Base-by-base conservation (phyloP, 2,329 filamentous ascomycete species). In the Colletotrichum gloeosporioides region DNA sequence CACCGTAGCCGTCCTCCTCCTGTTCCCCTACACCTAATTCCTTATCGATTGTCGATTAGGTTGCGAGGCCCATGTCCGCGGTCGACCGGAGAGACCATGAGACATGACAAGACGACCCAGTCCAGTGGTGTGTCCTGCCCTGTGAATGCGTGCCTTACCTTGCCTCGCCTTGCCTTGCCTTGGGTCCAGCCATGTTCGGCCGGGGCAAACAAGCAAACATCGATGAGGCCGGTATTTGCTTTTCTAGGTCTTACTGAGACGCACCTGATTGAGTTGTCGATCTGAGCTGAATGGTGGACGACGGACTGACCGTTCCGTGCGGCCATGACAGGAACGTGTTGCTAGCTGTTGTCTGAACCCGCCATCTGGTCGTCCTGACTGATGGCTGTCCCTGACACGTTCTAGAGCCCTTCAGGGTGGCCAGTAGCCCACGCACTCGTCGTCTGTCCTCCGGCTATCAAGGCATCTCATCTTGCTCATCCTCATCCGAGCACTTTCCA, bases 1-100 rank as follows among this genome's bases (percentile, higher is more conserved):
- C 65, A 76, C 70, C 65, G 70, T 66, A 74, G 73, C 61, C 62
- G 36, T 44, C 39, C 39, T 49, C 32, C 62, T 34, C 36, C 34
- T 64, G 62, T 34, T 64, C 22, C 22, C 31, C 36, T 44, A 32
- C 59, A 62, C 59, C 59, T 64, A 18, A 16, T 64, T 64, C 36
- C 32, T 44, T 39, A 25, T 64, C 34, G 31, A 22, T 32, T 63
- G 61, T 63, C 29, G 61, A 63, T 63, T 27, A 31, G 55, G 55
- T 59, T 59, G 25, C n/a, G 25, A 59, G 55, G 22, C 3, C 27
- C 32, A 63, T 10, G 29, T 67, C 44, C 65, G 44, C 32, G 53
- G 27, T 32, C 32, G 59, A 62, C 59, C 59, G 59, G 27, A 62
- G 59, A 12, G 15, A 25, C 29, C 44, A 22, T 53, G 44, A 59